phyloP scores from a whole-genome alignment of 2,329 filamentous ascomycete genomes.

The Diplodia mutila region DNA sequence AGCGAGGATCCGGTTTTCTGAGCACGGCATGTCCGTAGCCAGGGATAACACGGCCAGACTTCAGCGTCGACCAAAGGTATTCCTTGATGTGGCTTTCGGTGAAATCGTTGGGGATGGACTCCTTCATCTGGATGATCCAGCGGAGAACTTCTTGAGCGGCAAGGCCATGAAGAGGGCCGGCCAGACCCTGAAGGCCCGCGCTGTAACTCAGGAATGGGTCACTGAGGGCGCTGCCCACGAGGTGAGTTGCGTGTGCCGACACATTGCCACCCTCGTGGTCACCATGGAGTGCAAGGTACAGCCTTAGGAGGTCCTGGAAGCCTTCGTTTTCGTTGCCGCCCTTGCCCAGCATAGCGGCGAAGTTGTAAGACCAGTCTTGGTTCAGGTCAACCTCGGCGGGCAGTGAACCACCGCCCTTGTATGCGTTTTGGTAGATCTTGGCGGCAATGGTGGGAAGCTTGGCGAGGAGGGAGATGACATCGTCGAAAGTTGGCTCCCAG shows the following conservation, averaged over 20 bases:
- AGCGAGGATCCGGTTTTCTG: slow-evolving; percentile 94
- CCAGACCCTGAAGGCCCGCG: slow-evolving; percentile 91
- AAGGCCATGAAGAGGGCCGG: slow-evolving; percentile 89
- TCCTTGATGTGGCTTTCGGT: slow-evolving; percentile 79
- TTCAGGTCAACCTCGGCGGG: slow-evolving; percentile 75
- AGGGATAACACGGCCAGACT: slow-evolving; percentile 90
- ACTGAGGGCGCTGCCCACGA: slow-evolving; percentile 91
- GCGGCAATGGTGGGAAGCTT: slow-evolving; percentile 97
- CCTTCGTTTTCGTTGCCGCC: slow-evolving; percentile 83
- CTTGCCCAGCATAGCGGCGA: slow-evolving; percentile 93
- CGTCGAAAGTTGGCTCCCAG: slow-evolving; percentile 98
- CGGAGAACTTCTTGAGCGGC: slow-evolving; percentile 96
- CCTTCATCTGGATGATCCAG: slow-evolving; percentile 96
- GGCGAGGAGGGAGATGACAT: slow-evolving; percentile 88
- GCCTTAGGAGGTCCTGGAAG: slow-evolving; percentile 90
- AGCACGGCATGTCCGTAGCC: slow-evolving; percentile 96
- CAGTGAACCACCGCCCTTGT: slow-evolving; percentile 73
- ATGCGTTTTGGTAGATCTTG: slow-evolving; percentile 94
- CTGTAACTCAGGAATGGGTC: slow-evolving; percentile 97
- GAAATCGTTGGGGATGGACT: slow-evolving; percentile 77
- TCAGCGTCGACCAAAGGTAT: slow-evolving; percentile 92
- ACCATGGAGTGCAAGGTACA: slow-evolving; percentile 95
- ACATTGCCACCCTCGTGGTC: slow-evolving; percentile 99
- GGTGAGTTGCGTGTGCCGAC: slow-evolving; percentile 90
- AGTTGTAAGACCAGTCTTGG: slow-evolving; percentile 99